Conservation (phyloP, 306 rosid genomes). For the Mimosa bimucronata region DNA sequence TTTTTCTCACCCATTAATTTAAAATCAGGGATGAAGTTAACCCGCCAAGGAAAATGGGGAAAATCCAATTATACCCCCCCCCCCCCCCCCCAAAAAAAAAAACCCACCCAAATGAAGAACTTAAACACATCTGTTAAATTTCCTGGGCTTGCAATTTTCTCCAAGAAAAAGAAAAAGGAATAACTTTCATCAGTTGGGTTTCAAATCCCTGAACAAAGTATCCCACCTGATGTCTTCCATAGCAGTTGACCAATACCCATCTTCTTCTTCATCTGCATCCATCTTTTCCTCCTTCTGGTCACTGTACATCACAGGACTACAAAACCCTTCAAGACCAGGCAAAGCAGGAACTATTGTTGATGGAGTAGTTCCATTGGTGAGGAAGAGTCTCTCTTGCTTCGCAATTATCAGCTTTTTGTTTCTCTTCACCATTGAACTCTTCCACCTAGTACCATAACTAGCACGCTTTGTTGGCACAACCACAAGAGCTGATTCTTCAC, state of each 20-base stretch:
- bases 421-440: conserved; percentile 66
- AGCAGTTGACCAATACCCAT: conserved; percentile 70
- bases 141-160: neutral
- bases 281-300: conserved; percentile 52
- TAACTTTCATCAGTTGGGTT: conserved; percentile 60
- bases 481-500: conserved; percentile 70
- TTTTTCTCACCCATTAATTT: conserved; percentile 72
- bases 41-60: neutral
- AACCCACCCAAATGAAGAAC: neutral
- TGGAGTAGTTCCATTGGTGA: conserved; percentile 76
- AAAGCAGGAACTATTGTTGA: conserved; percentile 41
- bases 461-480: conserved; percentile 63
- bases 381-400: conserved; percentile 62
- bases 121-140: neutral
- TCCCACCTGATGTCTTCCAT: conserved; percentile 95
- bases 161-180: neutral
- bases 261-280: conserved; percentile 36
- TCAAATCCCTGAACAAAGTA: conserved; percentile 88
- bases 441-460: conserved; percentile 49
- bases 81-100: too few relatives aligned
- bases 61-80: neutral
- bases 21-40: conserved; percentile 16
- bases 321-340: conserved; percentile 50
- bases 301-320: conserved; percentile 65
- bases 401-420: conserved; percentile 50